Conservation (phyloP, 2,329 filamentous ascomycete genomes). For the Alternaria incomplexa region DNA sequence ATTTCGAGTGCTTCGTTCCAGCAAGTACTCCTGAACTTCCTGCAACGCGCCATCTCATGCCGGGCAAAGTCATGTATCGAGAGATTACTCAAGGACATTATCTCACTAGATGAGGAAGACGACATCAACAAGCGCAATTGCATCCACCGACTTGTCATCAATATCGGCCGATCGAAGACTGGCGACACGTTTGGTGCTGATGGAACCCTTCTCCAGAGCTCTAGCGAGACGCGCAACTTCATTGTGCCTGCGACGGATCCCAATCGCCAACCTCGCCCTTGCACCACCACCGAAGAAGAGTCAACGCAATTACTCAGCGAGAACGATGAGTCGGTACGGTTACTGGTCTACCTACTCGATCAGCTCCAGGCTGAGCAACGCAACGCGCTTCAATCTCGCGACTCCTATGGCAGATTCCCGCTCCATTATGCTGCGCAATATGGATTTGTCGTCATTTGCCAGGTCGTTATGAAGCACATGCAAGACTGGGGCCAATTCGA, state of each 20-base stretch:
- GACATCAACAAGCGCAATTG: constrained; percentile 95
- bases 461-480: constrained; percentile 86
- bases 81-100: constrained; percentile 71
- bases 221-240: constrained; percentile 69
- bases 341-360: constrained; percentile 70
- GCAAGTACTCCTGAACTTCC: constrained; percentile 75
- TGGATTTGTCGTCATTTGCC: constrained; percentile 88
- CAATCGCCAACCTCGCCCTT: constrained; percentile 64
- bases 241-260: constrained; percentile 80
- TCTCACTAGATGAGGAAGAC: constrained; percentile 80
- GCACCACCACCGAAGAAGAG: constrained; percentile 71
- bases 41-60: constrained; percentile 77
- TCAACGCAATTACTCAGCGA: constrained; percentile 65
- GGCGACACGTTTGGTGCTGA: constrained; percentile 57
- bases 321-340: constrained; percentile 76
- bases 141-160: constrained; percentile 89
- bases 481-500: constrained; percentile 88
- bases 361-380: constrained; percentile 72
- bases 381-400: constrained; percentile 68
- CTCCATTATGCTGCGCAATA: constrained; percentile 95
- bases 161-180: constrained; percentile 78
- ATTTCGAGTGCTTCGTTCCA: constrained; percentile 61
- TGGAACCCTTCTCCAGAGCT: constrained; percentile 57
- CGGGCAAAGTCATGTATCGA: constrained; percentile 72
- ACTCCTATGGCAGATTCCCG: constrained; percentile 82